Percentiles rank a stretch among this genome's conserved stretches.
Conservation (phyloP, 371 early-diverging fungal species). For the Rhizopus sp. region DNA sequence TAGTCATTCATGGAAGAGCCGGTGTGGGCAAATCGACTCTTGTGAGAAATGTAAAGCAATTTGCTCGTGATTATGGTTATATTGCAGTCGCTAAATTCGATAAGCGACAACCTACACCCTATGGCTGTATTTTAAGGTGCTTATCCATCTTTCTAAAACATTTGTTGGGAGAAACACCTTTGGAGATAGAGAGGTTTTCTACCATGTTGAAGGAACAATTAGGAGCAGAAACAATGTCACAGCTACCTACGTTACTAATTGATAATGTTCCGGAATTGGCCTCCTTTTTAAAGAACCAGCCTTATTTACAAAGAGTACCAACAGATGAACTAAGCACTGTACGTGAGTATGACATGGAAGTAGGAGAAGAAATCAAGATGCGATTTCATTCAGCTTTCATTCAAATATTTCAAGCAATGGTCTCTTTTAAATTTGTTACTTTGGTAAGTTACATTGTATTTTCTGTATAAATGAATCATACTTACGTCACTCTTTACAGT, state of each 20-base stretch:
- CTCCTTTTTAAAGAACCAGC: slow-evolving; percentile 27
- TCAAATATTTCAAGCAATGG: slow-evolving; percentile 51
- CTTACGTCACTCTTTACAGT: slow-evolving; percentile 27
- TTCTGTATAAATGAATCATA: slow-evolving; percentile 1
- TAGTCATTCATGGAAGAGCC: slow-evolving; percentile 44
- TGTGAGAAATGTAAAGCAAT: slow-evolving; percentile 39
- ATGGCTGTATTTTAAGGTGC: slow-evolving; percentile 47
- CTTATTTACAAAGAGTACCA: slow-evolving; percentile 1
- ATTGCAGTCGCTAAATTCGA: slow-evolving; percentile 50
- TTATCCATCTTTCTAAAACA: slow-evolving; percentile 43
- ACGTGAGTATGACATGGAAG: slow-evolving; percentile 32
- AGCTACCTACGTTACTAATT: slow-evolving; percentile 39
- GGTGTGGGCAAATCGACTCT: slow-evolving; percentile 53
- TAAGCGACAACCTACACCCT: slow-evolving; percentile 46
- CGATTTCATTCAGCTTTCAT: slow-evolving; percentile 50
- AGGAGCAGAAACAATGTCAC: slow-evolving; percentile 32
- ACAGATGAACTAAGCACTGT: background rate
- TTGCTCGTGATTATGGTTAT: slow-evolving; percentile 48
- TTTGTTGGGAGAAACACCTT: slow-evolving; percentile 33
- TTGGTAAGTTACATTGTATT: slow-evolving; percentile 33
- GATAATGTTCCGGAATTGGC: slow-evolving; percentile 48
- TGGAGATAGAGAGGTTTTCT: slow-evolving; percentile 42
- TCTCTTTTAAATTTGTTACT: slow-evolving; percentile 47
- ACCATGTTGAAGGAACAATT: slow-evolving; percentile 38
- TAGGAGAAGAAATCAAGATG: slow-evolving; percentile 41